phyloP scores from a whole-genome alignment of 176 grass and related monocot genomes.

The Rhipidocladum racemiflorum region DNA sequence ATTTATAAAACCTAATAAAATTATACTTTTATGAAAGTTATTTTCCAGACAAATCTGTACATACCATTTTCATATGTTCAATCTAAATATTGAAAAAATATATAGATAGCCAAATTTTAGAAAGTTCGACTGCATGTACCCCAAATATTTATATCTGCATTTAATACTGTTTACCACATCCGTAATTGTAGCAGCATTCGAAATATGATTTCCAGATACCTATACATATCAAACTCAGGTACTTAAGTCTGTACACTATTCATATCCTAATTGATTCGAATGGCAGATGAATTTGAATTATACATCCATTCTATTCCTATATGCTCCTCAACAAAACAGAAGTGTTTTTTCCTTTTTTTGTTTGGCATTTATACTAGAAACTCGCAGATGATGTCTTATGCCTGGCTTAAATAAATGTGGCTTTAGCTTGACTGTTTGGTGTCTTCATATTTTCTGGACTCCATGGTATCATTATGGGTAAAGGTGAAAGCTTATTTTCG shows the following conservation, averaged over 20 bases:
- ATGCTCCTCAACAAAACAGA: not conserved
- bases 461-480: not conserved
- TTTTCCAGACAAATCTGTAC: too few species aligned
- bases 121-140: too few species aligned
- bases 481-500: not conserved
- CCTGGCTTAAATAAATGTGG: too few species aligned
- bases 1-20: too few species aligned
- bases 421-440: not conserved
- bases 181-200: not conserved
- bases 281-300: not conserved
- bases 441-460: not conserved
- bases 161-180: too few species aligned
- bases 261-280: not conserved
- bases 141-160: too few species aligned
- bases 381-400: not conserved
- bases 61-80: too few species aligned
- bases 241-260: not conserved
- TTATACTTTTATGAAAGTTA: too few species aligned
- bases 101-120: too few species aligned
- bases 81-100: too few species aligned
- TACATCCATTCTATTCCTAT: not conserved
- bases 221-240: not conserved
- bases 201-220: not conserved
- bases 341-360: not conserved
- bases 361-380: not conserved